A percentile compares a stretch with the other conserved stretches of the same genome.
These are phyloP conservation scores for Aspergillus hancockii DNA, from an alignment of 495 filamentous ascomycete genomes.

Conservation along the genomic window DNA sequence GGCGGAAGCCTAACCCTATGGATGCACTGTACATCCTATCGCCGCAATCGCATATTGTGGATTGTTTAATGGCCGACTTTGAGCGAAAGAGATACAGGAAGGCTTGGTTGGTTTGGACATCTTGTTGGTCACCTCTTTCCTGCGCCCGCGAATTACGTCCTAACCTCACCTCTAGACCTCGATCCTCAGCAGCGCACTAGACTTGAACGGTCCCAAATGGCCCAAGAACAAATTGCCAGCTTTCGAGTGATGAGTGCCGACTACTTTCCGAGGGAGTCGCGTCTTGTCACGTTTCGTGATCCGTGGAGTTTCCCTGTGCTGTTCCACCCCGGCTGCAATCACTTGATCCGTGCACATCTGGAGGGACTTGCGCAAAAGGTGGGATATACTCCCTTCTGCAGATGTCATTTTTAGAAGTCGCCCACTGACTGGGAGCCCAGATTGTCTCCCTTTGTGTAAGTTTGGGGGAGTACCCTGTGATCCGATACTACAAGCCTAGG, in stretches of 20 bases:
- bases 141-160: not conserved
- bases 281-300: conserved; percentile 86
- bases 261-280: conserved; percentile 88
- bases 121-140: conserved; percentile 50
- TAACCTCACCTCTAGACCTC: conserved; percentile 43
- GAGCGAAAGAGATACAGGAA: conserved; percentile 76
- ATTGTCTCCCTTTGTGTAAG: conserved; percentile 81
- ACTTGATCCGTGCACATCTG: conserved; percentile 78
- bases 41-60: conserved; percentile 80
- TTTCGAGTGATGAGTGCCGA: conserved; percentile 79
- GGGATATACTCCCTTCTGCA: conserved; percentile 10
- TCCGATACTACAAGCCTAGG: conserved; percentile 82
- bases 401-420: not conserved
- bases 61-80: conserved; percentile 90
- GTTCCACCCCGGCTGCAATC: conserved; percentile 87
- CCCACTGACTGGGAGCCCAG: conserved; percentile 48
- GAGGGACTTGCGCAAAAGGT: conserved; percentile 86
- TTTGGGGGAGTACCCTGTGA: conserved; percentile 83
- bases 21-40: conserved; percentile 92
- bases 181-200: conserved; percentile 54
- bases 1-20: conserved; percentile 78
- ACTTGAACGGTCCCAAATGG: conserved; percentile 58
- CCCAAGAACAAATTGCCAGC: conserved; percentile 69
- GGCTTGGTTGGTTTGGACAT: conserved; percentile 81
- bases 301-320: conserved; percentile 92